These are phyloP conservation scores for Apiotrichum veenhuisii DNA, from an alignment of 1,284 basidiomycete species.

Conservation along the genomic window DNA sequence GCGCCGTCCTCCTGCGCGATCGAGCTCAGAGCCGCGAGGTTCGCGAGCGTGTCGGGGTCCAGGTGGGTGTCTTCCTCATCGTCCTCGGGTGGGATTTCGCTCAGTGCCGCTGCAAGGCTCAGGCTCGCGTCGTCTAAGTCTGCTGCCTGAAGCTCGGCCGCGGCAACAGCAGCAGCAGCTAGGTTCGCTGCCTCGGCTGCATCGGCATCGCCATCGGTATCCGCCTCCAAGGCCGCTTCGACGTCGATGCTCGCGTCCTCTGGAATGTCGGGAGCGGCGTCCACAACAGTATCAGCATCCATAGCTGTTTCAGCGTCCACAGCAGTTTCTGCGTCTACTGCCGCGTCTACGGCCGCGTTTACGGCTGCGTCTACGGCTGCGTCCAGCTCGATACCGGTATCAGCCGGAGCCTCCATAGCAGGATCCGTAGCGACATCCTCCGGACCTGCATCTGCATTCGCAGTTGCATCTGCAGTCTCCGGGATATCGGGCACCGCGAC, in stretches of 20 bases:
- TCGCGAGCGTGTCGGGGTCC: constrained; percentile 43
- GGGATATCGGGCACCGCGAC: not conserved
- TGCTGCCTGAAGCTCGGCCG: constrained; percentile 1
- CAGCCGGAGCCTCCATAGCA: no score
- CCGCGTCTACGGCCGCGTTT: no score
- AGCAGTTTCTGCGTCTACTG: no score
- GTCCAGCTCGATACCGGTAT: no score
- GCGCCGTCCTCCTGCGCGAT: constrained; percentile 20
- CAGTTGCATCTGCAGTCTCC: no score
- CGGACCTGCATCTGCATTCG: not conserved
- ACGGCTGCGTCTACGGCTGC: no score
- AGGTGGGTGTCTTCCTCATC: not conserved
- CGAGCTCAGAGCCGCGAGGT: constrained; percentile 41
- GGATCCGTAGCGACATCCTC: no score
- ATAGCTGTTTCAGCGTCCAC: no score
- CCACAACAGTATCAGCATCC: no score
- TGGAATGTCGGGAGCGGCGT: no score
- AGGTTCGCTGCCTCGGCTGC: not conserved
- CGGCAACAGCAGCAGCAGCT: not conserved
- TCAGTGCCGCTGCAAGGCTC: constrained; percentile 16
- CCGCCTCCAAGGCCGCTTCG: not conserved
- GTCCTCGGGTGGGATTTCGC: constrained; percentile 11
- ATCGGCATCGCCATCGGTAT: not conserved
- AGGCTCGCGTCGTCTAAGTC: constrained; percentile 1
- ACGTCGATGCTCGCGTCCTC: not conserved